These are phyloP conservation scores for Graphilbum ipis-grandicollis DNA, from an alignment of 2,329 filamentous ascomycete species.

Conservation along the genomic window DNA sequence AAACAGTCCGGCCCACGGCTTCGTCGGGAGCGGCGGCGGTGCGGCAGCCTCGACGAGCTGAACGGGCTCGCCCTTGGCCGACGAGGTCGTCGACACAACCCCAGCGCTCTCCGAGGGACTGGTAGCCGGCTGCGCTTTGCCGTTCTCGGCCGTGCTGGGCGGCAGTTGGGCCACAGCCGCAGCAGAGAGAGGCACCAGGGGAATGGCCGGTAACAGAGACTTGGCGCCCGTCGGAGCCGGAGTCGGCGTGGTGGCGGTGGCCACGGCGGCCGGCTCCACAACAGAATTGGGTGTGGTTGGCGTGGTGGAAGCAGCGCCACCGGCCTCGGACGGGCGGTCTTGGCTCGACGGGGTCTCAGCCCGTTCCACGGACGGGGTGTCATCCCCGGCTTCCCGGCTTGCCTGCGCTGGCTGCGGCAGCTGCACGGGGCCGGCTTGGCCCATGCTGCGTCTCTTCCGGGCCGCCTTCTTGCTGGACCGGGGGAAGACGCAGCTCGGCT, in stretches of 20 bases:
- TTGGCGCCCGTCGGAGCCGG: no score
- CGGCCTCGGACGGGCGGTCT: conserved; percentile 12
- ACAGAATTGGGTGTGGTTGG: conserved; percentile 19
- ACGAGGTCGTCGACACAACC: not conserved
- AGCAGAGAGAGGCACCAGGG: not conserved
- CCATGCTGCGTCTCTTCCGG: not conserved
- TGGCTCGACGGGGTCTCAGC: conserved; percentile 16
- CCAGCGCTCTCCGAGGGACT: no score
- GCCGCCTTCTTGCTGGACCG: not conserved
- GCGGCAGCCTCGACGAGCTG: conserved; percentile 1
- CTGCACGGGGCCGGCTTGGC: not conserved
- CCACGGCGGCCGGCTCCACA: conserved; percentile 8
- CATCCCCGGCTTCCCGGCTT: not conserved
- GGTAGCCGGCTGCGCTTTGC: no score
- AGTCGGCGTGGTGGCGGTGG: conserved; percentile 11
- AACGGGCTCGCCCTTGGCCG: conserved; percentile 1
- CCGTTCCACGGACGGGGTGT: conserved; percentile 3
- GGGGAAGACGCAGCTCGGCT: not conserved
- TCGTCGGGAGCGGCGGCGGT: conserved; percentile 12
- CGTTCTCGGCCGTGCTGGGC: not conserved
- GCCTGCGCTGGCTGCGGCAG: not conserved
- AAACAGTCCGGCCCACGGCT: conserved; percentile 22
- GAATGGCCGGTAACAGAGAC: not conserved
- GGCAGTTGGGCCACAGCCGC: not conserved
- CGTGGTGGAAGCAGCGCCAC: conserved; percentile 16